A percentile compares a stretch with the other conserved stretches of the same genome.
Conservation (phyloP, 2,329 filamentous ascomycete genomes). For the Dothistroma pini region DNA sequence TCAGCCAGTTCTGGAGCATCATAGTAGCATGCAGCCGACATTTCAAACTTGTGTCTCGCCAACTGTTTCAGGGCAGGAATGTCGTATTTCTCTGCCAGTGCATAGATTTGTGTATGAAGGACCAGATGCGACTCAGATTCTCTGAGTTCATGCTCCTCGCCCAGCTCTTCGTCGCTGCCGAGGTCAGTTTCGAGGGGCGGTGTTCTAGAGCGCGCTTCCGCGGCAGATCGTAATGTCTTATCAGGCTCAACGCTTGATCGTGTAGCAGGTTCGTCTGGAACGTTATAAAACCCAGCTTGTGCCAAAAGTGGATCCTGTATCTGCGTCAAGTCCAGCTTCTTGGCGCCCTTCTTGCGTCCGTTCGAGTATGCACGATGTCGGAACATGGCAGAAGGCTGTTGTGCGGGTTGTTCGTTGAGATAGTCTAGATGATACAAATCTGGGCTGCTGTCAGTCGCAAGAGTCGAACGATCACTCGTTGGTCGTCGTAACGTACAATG, state of each 20-base stretch:
- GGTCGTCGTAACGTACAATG: constrained; percentile 31
- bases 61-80: constrained; percentile 47
- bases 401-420: constrained; percentile 26
- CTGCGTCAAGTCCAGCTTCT: constrained; percentile 34
- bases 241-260: constrained; percentile 18
- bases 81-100: constrained; percentile 51
- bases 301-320: constrained; percentile 37
- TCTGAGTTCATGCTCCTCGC: constrained; percentile 34
- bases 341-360: constrained; percentile 25
- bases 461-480: neutral
- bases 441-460: constrained; percentile 15
- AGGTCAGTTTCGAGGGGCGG: constrained; percentile 34
- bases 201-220: constrained; percentile 17
- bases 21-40: constrained; percentile 43
- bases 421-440: constrained; percentile 41
- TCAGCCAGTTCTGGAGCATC: constrained; percentile 45
- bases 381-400: constrained; percentile 31
- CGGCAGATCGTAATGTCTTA: constrained; percentile 24
- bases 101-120: constrained; percentile 48
- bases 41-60: constrained; percentile 45
- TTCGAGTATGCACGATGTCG: constrained; percentile 31
- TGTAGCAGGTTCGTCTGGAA: constrained; percentile 18
- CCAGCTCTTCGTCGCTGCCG: constrained; percentile 35
- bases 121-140: constrained; percentile 43
- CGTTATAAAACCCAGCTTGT: constrained; percentile 32